A percentile compares a stretch with the other conserved stretches of the same genome.
Evolutionary conservation across 495 filamentous ascomycete genomes (phyloP).

Genomic region (Penicillium chermesinum): DNA sequence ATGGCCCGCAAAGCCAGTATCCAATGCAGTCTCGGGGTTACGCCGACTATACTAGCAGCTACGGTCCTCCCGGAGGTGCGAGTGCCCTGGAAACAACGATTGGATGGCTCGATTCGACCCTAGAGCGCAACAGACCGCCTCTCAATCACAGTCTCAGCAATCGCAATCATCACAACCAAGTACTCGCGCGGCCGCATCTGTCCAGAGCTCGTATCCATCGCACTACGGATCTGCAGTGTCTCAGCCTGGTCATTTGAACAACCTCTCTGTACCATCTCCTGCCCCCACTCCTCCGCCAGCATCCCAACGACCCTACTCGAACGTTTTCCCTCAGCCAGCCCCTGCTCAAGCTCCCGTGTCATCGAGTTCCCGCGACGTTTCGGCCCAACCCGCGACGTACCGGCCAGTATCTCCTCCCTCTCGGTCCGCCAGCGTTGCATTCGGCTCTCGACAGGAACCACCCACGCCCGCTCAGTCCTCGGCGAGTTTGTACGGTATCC

Average conservation of each 20-base stretch:
- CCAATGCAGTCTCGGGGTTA: slow-evolving; percentile 30
- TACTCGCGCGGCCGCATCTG: slow-evolving; percentile 18
- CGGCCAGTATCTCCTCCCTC: slow-evolving; percentile 34
- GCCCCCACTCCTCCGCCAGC: slow-evolving; percentile 38
- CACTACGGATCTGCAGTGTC: slow-evolving; percentile 28
- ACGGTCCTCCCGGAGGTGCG: slow-evolving; percentile 19
- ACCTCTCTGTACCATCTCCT: slow-evolving; percentile 31
- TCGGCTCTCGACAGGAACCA: slow-evolving; percentile 31
- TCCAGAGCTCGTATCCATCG: slow-evolving; percentile 27
- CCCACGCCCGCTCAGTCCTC: slow-evolving; percentile 32
- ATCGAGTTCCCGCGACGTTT: slow-evolving; percentile 30
- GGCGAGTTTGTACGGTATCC: slow-evolving; percentile 26
- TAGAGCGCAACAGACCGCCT: slow-evolving; percentile 30
- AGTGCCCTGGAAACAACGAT: slow-evolving; percentile 32
- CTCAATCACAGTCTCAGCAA: slow-evolving; percentile 20
- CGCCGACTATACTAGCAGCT: slow-evolving; percentile 33
- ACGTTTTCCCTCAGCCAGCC: slow-evolving; percentile 28
- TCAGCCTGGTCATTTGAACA: slow-evolving; percentile 23
- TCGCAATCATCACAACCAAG: slow-evolving; percentile 12
- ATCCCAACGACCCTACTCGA: slow-evolving; percentile 35
- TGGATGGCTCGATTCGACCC: slow-evolving; percentile 47
- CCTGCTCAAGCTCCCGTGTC: slow-evolving; percentile 19
- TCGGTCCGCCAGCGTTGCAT: slow-evolving; percentile 27
- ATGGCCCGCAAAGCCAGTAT: slow-evolving; percentile 28
- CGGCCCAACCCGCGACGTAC: slow-evolving; percentile 26